phyloP scores from a whole-genome alignment of 2,329 filamentous ascomycete genomes.

The Colletotrichum sp. region DNA sequence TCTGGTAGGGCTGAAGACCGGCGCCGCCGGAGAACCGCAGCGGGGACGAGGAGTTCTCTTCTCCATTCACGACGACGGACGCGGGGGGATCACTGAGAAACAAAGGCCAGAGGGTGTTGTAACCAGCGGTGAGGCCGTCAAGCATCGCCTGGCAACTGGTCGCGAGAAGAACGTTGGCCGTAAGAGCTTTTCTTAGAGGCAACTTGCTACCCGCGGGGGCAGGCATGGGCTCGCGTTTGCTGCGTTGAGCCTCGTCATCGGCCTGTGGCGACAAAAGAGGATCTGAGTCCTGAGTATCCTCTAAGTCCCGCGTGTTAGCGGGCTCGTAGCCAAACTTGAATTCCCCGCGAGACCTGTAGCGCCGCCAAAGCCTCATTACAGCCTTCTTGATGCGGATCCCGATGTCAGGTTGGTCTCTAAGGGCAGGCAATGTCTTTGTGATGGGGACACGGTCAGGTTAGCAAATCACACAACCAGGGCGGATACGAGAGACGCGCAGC shows the following conservation, averaged over 20 bases:
- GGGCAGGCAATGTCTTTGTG: background rate
- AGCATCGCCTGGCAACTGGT: background rate
- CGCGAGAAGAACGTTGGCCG: background rate
- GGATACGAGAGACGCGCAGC: background rate
- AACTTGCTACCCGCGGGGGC: background rate
- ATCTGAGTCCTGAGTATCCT: background rate
- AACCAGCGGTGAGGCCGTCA: background rate
- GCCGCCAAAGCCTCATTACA: background rate
- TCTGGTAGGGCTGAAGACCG: background rate
- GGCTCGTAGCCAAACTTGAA: background rate
- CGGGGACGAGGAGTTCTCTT: background rate
- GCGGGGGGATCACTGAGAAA: background rate
- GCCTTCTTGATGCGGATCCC: background rate
- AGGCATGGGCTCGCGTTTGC: background rate
- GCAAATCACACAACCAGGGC: background rate
- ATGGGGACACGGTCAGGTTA: background rate
- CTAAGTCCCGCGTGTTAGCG: background rate
- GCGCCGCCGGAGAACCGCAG: background rate
- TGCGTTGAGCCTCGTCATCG: background rate
- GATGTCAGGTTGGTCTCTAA: background rate
- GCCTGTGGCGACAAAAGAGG: background rate
- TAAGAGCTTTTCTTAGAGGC: background rate
- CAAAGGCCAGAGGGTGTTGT: background rate
- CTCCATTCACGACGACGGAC: background rate
- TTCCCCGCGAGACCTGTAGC: background rate